phyloP scores from a whole-genome alignment of 2,329 filamentous ascomycete genomes.

The Aureobasidium namibiae region DNA sequence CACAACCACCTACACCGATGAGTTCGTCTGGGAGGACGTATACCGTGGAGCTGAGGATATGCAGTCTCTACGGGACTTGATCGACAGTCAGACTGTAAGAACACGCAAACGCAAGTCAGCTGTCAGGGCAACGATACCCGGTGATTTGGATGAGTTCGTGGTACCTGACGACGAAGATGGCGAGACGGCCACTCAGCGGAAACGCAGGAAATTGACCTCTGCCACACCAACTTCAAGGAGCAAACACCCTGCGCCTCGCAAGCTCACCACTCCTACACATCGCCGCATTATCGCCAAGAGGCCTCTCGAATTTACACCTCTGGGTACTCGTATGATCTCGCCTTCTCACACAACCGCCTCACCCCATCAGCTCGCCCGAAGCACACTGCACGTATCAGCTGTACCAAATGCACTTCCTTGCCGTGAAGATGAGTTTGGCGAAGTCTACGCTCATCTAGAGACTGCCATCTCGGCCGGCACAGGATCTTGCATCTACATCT shows the following conservation, averaged over 20 bases:
- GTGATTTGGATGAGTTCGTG: constrained; percentile 39
- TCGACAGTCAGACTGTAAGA: constrained; percentile 65
- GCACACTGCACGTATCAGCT: constrained; percentile 83
- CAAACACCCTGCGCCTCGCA: constrained; percentile 41
- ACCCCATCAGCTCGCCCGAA: constrained; percentile 85
- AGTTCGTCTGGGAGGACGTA: constrained; percentile 85
- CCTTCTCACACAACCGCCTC: constrained; percentile 68
- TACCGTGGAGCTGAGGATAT: constrained; percentile 64
- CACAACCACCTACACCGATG: constrained; percentile 83
- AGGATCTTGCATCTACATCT: constrained; percentile 97
- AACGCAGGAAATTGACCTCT: constrained; percentile 40
- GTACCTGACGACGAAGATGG: constrained; percentile 31
- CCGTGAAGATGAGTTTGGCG: constrained; percentile 81
- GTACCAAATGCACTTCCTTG: constrained; percentile 86
- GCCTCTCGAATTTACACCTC: constrained; percentile 85
- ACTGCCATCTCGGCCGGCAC: constrained; percentile 88
- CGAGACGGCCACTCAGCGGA: constrained; percentile 37
- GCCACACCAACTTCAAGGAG: constrained; percentile 37
- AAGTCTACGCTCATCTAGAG: constrained; percentile 89
- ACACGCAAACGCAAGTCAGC: constrained; percentile 47
- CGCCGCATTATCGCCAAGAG: constrained; percentile 72
- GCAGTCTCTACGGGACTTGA: constrained; percentile 54
- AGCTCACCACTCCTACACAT: constrained; percentile 55
- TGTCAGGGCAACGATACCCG: constrained; percentile 20
- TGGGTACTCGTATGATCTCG: constrained; percentile 80